Base-by-base conservation (phyloP, 2,329 filamentous ascomycete species). In the Ophiostoma sp. region DNA sequence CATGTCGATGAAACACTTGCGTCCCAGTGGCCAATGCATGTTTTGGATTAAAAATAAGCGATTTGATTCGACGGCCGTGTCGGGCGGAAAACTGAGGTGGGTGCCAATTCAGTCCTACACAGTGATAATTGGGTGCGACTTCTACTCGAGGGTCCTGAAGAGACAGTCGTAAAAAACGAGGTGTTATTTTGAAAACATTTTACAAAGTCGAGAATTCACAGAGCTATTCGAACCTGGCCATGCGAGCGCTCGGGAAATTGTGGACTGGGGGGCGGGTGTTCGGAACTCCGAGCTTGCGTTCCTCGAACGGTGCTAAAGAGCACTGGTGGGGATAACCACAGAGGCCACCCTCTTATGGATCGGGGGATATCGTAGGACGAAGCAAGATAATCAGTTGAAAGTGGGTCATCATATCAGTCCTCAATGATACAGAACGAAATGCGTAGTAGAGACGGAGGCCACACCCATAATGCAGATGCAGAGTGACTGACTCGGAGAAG, bases 251-350 rank as follows among this genome's bases (percentile, higher is more conserved):
- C 54, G 54, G 54, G 27, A 60, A 60, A 60, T 31, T 57, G 54
- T 33, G 27, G 27, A 60, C 27, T 60, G 5, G 27, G n/a, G n/a
- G n/a, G n/a, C n/a, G n/a, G 27, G 4, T 20, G 27, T 33, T 57
- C 57, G 57, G 57, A 62, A 33, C 57, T 62, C 57, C 57, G 57
- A 62, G 57, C 44, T 48, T 48, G 20, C 3, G 23, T 13, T 57
- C 36, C 13, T 39, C 3, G 17, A n/a, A 48, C 7, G 44, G 17
- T 48, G 44, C 44, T 48, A 48, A 8, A 48, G n/a, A 57, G 52
- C 52, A 57, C 52, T 57, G 52, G 23, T n/a, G 52, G 52, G 52
- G 52, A 57, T 57, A 57, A 27, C 23, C 10, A 57, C n/a, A 4
- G 11, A 57, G n/a, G 52, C 52, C 52, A 48, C 44, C 44, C 44